Conservation (phyloP, 371 early-diverging fungal species). For the Haplosporangium sp. region DNA sequence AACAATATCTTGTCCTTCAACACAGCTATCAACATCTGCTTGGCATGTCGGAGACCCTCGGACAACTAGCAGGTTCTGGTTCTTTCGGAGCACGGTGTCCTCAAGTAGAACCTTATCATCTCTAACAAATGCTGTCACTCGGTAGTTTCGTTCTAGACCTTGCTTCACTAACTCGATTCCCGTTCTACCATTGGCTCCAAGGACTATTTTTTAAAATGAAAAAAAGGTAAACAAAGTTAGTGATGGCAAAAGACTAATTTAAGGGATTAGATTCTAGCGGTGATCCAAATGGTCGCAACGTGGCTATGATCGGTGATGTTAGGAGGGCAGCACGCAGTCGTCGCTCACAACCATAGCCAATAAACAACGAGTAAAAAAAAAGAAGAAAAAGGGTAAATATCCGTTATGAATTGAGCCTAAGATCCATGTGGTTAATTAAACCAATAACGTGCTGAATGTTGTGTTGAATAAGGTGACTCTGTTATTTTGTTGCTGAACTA, state of each 20-base stretch:
- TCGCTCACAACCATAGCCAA: not conserved
- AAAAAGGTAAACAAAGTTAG: no score
- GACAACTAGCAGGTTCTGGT: slow-evolving; percentile 49
- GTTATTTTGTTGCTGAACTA: not conserved
- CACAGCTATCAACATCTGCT: slow-evolving; percentile 43
- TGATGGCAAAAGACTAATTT: no score
- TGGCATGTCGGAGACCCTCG: slow-evolving; percentile 48
- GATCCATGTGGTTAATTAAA: not conserved
- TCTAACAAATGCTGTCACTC: slow-evolving; percentile 53
- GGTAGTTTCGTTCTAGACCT: slow-evolving; percentile 47
- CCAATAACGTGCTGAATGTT: not conserved
- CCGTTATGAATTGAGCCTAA: no score
- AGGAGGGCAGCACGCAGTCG: not conserved
- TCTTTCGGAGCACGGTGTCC: slow-evolving; percentile 44
- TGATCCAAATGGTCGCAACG: slow-evolving; percentile 2
- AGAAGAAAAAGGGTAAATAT: not conserved
- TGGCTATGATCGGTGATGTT: not conserved
- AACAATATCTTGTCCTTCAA: slow-evolving; percentile 52
- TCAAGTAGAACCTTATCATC: slow-evolving; percentile 46
- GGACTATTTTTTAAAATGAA: slow-evolving; percentile 14
- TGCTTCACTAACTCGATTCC: slow-evolving; percentile 49
- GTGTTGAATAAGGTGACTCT: not conserved
- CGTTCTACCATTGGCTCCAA: slow-evolving; percentile 51
- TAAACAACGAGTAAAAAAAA: not conserved
- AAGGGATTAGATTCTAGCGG: not conserved